Evolutionary conservation across 345 rosid genomes (phyloP).

Genomic region (Combretum micranthum): DNA sequence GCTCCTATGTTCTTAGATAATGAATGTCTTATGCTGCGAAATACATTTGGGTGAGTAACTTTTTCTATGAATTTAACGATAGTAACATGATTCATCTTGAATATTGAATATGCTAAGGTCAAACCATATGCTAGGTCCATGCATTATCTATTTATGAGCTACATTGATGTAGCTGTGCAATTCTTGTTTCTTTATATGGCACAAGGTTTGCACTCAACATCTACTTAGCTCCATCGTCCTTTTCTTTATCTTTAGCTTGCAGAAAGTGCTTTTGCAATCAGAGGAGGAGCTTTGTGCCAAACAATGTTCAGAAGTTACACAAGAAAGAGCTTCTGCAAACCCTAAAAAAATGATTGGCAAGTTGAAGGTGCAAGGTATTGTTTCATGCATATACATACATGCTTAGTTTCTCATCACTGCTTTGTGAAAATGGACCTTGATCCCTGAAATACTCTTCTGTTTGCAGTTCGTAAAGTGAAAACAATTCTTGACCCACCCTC

Average conservation of each 20-base stretch:
- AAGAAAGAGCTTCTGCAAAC: constrained; percentile 60
- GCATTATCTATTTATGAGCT: no score
- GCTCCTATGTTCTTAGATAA: constrained; percentile 94
- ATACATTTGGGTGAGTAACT: constrained; percentile 69
- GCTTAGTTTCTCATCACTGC: background rate
- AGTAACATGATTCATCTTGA: background rate
- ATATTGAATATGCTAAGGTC: background rate
- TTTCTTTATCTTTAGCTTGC: constrained; percentile 50
- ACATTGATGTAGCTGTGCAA: background rate
- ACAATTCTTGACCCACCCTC: constrained; percentile 64
- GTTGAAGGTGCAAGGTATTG: constrained; percentile 92
- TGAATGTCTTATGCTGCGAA: constrained; percentile 84
- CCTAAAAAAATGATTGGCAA: constrained; percentile 79
- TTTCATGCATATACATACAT: constrained; percentile 4
- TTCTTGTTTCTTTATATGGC: constrained; percentile 1
- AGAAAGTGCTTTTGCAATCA: constrained; percentile 75
- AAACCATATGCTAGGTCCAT: no score
- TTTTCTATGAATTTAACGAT: constrained; percentile 6
- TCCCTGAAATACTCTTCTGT: constrained; percentile 11
- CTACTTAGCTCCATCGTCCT: constrained; percentile 9
- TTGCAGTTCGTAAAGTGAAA: constrained; percentile 86
- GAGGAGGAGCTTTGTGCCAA: constrained; percentile 82
- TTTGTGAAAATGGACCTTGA: constrained; percentile 6
- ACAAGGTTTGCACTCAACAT: background rate
- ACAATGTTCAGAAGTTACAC: constrained; percentile 53